Base-by-base conservation (phyloP, 192 early-diverging fungal genomes). In the Thoreauomyces humboldtii region DNA sequence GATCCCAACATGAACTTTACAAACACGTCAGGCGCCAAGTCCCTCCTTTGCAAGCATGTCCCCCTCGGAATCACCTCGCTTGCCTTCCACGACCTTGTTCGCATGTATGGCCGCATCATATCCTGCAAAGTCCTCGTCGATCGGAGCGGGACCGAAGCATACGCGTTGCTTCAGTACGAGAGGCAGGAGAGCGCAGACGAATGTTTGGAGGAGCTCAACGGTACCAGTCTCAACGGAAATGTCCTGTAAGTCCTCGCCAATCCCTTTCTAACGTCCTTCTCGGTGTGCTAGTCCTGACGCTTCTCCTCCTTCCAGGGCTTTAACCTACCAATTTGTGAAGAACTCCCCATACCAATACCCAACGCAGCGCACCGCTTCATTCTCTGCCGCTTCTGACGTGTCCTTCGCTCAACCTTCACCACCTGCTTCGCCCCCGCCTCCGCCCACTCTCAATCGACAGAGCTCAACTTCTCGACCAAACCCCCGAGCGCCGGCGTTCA, bases 111-210 rank as follows among this genome's bases (percentile, higher is more conserved):
- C 36, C 45, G 76, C n/a, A 81, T 81, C 46, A 81, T 81, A 15
- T 75, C 71, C 19, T 81, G 79, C 70, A 77, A 79, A 44, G 79
- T 79, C 43, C 73, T 81, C 73, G 65, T 81, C 52, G 79, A 81
- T 57, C 75, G 79, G 0, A 69, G 67, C 25, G 79, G 76, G 7
- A 54, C 59, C 17, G 79, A 81, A 32, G 33, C 64, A 36, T 81
- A 76, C 52, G 75, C 79, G 32, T 48, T 81, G 29, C 42, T 81
- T 51, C 79, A 81, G 44, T 81, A 73, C 71, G 79, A 81, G 63
- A 78, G 78, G 50, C 79, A 81, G 53, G 70, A 65, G n/a, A 33
- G 55, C 52, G 79, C 73, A 9, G 79, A 81, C 29, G n/a, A 53
- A 41, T 81, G 79, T 63, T 25, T 81, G 28, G 43, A 33, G 2